Evolutionary conservation across 371 early-diverging fungal genomes (phyloP), one percentile per base, ranked within the genome.

Genomic region (Scutellospora calospora): DNA sequence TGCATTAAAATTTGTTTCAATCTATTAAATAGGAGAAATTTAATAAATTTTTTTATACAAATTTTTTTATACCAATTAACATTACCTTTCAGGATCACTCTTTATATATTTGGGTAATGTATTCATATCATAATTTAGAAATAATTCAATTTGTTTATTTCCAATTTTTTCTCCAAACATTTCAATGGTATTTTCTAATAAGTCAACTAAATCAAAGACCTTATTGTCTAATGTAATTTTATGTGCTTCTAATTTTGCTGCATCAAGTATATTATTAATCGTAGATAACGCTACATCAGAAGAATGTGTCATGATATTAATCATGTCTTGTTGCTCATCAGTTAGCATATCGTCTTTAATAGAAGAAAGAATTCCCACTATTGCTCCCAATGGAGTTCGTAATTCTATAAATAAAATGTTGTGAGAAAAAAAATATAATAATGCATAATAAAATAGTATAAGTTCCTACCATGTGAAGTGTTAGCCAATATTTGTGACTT

Each of bases 201-300:
- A 84, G 1, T 85, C 87, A 35, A 87, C 76, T 1, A 90, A 86
- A n/a, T 89, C 89, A 31, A 91, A 74, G 54, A 81, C 51, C 1
- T 83, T 82, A 11, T 76, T 79, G 41, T 88, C 86, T 62, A 91
- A 82, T 2, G 82, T 84, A 16, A 91, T 75, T 66, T 89, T 88
- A 6, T 88, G 89, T 31, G 89, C 87, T 78, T 91, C 91, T 27
- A 91, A 84, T 82, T 89, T 90, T 25, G 88, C 87, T 72, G 86
- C 87, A 71, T 91, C 90, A 25, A 91, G 80, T 25, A 91, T 89
- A 80, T 91, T 89, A 76, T 90, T 87, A 38, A 91, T 87, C 5
- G 89, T 81, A 1, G 86, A 85, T 83, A 89, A 83, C 11, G 89
- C 83, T 18, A 84, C 84, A 65, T 85, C 84, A 52, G 84, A 84